These are phyloP conservation scores for Parachaetomium inaequale DNA, from an alignment of 495 filamentous ascomycete genomes.

Conservation along the genomic window DNA sequence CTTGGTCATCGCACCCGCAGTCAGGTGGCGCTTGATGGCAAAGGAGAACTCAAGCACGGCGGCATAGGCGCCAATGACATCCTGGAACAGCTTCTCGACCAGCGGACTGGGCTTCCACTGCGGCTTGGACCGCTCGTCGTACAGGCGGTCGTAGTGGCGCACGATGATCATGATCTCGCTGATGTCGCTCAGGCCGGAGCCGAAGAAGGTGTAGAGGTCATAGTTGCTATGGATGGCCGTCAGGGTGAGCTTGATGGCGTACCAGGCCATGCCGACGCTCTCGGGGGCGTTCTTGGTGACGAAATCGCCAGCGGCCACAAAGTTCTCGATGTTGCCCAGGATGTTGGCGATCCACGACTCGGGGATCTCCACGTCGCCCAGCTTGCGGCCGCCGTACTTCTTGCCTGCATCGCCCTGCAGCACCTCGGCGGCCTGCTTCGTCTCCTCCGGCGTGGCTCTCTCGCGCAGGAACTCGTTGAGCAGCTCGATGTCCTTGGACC, in stretches of 20 bases:
- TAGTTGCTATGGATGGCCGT: slow-evolving; percentile 33
- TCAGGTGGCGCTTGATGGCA: slow-evolving; percentile 27
- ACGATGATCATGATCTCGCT: slow-evolving; percentile 34
- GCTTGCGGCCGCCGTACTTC: slow-evolving; percentile 26
- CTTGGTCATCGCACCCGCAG: slow-evolving; percentile 19
- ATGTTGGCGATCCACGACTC: slow-evolving; percentile 28
- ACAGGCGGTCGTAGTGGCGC: slow-evolving; percentile 30
- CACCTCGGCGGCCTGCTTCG: slow-evolving; percentile 24
- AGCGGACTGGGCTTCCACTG: slow-evolving; percentile 25
- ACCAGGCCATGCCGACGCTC: slow-evolving; percentile 32
- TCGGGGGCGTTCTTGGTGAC: slow-evolving; percentile 26
- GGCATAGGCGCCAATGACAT: slow-evolving; percentile 22
- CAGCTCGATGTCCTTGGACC: slow-evolving; percentile 21
- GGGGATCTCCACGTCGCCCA: slow-evolving; percentile 25
- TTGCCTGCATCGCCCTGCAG: slow-evolving; percentile 20
- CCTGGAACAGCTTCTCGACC: slow-evolving; percentile 31
- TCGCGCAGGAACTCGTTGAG: slow-evolving; percentile 24
- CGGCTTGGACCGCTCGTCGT: slow-evolving; percentile 24
- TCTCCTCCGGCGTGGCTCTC: slow-evolving; percentile 18
- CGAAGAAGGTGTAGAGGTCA: slow-evolving; percentile 33
- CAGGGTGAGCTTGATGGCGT: slow-evolving; percentile 28
- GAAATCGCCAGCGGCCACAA: slow-evolving; percentile 26
- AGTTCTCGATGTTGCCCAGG: slow-evolving; percentile 29
- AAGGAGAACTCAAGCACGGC: slow-evolving; percentile 29
- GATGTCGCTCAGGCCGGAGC: slow-evolving; percentile 28